These are phyloP conservation scores for Phaseolus coccineus DNA, from an alignment of 331 rosid species.

Conservation along the genomic window DNA sequence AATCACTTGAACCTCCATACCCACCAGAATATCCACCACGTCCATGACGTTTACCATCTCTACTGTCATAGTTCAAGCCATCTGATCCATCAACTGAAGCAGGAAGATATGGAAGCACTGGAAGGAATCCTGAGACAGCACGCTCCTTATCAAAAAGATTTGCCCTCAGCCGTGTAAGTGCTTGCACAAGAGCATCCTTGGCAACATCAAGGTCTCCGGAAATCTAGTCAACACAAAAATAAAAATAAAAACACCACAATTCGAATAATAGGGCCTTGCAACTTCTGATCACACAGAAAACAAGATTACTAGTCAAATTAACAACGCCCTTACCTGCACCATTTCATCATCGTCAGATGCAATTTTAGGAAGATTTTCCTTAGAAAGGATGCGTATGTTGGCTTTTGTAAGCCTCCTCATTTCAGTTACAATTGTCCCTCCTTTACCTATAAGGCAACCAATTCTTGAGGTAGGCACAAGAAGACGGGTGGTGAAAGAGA, in stretches of 20 bases:
- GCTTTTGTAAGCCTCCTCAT: constrained; percentile 95
- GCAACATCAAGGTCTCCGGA: constrained; percentile 95
- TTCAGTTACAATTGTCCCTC: constrained; percentile 90
- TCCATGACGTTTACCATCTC: constrained; percentile 84
- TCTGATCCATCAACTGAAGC: constrained; percentile 75
- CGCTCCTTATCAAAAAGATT: constrained; percentile 94
- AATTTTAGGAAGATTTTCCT: constrained; percentile 88
- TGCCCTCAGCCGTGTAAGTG: constrained; percentile 80
- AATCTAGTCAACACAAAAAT: constrained; percentile 58
- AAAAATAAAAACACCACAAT: background rate
- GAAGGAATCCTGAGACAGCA: constrained; percentile 74
- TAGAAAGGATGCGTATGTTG: constrained; percentile 84
- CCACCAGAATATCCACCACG: constrained; percentile 76
- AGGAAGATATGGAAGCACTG: constrained; percentile 89
- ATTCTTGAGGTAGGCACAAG: constrained; percentile 90
- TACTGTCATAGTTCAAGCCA: constrained; percentile 72
- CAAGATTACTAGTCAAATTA: constrained; percentile 4
- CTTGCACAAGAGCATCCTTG: constrained; percentile 95
- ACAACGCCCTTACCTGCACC: constrained; percentile 79
- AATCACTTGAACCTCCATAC: constrained; percentile 83
- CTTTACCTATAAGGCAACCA: constrained; percentile 99
- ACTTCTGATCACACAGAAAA: background rate
- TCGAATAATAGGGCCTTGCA: constrained; percentile 12
- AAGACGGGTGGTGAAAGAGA: constrained; percentile 86
- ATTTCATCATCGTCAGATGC: constrained; percentile 95